A percentile compares a stretch with the other conserved stretches of the same genome.
phyloP scores from a whole-genome alignment of 306 rosid species.

The Vigna mungo region DNA sequence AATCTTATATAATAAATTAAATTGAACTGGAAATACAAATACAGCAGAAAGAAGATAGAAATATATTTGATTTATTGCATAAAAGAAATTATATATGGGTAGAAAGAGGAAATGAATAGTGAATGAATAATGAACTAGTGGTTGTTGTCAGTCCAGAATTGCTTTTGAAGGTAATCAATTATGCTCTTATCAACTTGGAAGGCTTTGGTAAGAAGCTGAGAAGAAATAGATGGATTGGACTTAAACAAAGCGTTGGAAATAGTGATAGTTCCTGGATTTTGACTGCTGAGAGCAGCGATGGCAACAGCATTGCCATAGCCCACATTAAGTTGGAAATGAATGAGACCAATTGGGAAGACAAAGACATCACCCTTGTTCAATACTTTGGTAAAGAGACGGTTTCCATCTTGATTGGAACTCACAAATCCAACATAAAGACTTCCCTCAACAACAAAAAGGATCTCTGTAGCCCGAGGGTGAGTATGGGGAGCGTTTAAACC shows the following conservation, averaged over 20 bases:
- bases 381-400: slow-evolving; percentile 31
- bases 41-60: too few species aligned
- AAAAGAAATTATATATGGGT: too few species aligned
- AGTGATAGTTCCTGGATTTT: slow-evolving; percentile 31
- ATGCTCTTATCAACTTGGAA: slow-evolving; percentile 43
- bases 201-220: slow-evolving; percentile 43
- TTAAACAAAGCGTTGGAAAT: slow-evolving; percentile 43
- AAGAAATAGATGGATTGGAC: slow-evolving; percentile 44
- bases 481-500: slow-evolving; percentile 41
- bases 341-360: slow-evolving; percentile 41
- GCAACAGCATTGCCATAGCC: slow-evolving; percentile 41
- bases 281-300: slow-evolving; percentile 31
- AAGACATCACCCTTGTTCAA: slow-evolving; percentile 45
- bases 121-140: too few species aligned
- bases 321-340: slow-evolving; percentile 47
- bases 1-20: too few species aligned
- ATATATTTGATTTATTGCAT: too few species aligned
- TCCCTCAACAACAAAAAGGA: slow-evolving; percentile 44
- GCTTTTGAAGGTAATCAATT: slow-evolving; percentile 37
- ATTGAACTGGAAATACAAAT: too few species aligned
- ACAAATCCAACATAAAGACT: slow-evolving; percentile 49
- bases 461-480: slow-evolving; percentile 44
- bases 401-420: slow-evolving; percentile 19
- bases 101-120: too few species aligned
- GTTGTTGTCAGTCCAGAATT: slow-evolving; percentile 19